phyloP scores from a whole-genome alignment of 106 monocot genomes.

The Dendrobium catenatum region DNA sequence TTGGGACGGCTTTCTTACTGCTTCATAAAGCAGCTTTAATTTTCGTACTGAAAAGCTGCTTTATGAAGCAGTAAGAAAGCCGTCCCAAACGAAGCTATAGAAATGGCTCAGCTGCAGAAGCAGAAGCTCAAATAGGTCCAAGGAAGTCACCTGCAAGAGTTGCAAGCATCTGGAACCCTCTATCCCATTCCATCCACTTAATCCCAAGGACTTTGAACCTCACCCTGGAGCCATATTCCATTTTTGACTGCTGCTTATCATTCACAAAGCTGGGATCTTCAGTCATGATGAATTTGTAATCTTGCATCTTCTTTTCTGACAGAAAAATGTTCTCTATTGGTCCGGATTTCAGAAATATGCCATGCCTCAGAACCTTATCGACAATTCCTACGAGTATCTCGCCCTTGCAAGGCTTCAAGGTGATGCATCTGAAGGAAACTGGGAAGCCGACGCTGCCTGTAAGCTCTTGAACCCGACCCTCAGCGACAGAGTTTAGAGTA shows the following conservation, averaged over 20 bases:
- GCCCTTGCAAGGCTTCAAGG: conserved; percentile 60
- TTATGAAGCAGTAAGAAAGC: too few relatives aligned
- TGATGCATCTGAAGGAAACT: conserved; percentile 53
- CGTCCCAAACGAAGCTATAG: too few relatives aligned
- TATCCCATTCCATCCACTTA: conserved; percentile 66
- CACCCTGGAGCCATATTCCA: conserved; percentile 45
- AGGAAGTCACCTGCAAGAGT: conserved; percentile 57
- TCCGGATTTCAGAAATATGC: conserved; percentile 61
- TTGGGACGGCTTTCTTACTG: too few relatives aligned
- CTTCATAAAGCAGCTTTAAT: too few relatives aligned
- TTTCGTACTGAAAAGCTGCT: too few relatives aligned
- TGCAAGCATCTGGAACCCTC: conserved; percentile 60
- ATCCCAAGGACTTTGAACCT: conserved; percentile 74
- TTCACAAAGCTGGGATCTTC: conserved; percentile 67
- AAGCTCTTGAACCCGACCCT: conserved; percentile 50
- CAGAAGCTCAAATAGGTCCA: neutral
- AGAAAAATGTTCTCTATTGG: conserved; percentile 58
- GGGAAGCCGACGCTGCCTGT: conserved; percentile 71
- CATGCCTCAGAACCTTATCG: conserved; percentile 64
- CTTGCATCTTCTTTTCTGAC: conserved; percentile 47
- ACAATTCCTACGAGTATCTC: conserved; percentile 59
- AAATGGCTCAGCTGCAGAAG: too few relatives aligned
- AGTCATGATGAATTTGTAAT: conserved; percentile 43
- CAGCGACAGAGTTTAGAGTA: conserved; percentile 35
- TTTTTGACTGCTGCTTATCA: conserved; percentile 41